These are phyloP conservation scores for Trichoderma atroviride DNA, from an alignment of 2,329 filamentous ascomycete species.

Conservation along the genomic window DNA sequence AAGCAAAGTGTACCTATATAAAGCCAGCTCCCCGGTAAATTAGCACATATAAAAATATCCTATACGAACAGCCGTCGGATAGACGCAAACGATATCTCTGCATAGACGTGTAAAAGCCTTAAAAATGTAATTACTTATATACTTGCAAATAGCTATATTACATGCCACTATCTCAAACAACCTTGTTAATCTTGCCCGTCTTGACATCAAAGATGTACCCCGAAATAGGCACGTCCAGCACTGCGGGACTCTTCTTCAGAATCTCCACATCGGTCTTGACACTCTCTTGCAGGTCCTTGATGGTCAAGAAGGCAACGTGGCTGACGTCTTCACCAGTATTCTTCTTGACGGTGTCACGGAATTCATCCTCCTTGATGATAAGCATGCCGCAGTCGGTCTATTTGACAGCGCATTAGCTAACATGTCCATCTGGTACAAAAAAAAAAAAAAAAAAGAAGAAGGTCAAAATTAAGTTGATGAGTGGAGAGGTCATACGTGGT, in stretches of 20 bases:
- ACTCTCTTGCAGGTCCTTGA: constrained; percentile 64
- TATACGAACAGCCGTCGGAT: no score
- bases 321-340: constrained; percentile 59
- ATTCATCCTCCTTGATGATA: constrained; percentile 64
- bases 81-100: no score
- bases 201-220: constrained; percentile 81
- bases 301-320: constrained; percentile 66
- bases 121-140: no score
- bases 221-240: constrained; percentile 64
- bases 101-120: no score
- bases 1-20: no score
- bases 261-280: constrained; percentile 68
- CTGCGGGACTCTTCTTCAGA: constrained; percentile 60
- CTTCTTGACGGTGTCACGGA: constrained; percentile 57
- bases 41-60: no score
- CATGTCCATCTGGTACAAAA: neutral
- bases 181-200: constrained; percentile 58
- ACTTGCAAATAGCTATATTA: neutral
- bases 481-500: constrained; percentile 52
- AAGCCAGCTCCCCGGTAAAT: no score
- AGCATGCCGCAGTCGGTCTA: constrained; percentile 60
- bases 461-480: neutral
- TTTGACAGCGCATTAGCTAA: neutral
- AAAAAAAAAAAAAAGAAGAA: neutral
- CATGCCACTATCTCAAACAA: constrained; percentile 19